Evolutionary conservation across 148 eudicot genomes (phyloP).

Genomic region (Euryodendron excelsum): DNA sequence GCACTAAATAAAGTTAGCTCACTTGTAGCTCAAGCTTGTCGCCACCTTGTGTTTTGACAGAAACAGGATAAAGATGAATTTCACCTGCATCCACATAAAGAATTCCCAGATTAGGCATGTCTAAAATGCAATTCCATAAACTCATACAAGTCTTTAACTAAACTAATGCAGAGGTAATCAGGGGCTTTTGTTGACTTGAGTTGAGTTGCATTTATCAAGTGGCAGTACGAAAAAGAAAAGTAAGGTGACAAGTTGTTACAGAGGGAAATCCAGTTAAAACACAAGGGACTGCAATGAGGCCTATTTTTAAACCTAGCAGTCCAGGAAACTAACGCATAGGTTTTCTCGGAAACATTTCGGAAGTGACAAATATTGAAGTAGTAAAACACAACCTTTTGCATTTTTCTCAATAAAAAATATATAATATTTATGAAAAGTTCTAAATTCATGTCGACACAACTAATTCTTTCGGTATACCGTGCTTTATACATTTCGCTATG

Average conservation of each 20-base stretch:
- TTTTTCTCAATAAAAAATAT: no score
- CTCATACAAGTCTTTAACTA: neutral
- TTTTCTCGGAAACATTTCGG: no score
- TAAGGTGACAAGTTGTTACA: neutral
- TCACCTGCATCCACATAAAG: conserved; percentile 49
- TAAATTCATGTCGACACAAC: no score
- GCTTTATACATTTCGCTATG: no score
- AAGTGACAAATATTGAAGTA: no score
- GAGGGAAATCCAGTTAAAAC: neutral
- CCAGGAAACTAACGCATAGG: no score
- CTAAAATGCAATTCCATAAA: conserved; percentile 5
- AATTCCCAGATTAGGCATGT: conserved; percentile 7
- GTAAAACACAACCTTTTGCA: no score
- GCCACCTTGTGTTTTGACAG: conserved; percentile 83
- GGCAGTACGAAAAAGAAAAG: neutral
- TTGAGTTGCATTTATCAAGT: neutral
- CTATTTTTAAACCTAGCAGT: neutral
- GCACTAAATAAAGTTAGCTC: conserved; percentile 22
- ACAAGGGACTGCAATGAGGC: neutral
- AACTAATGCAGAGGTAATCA: neutral
- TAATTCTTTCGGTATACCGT: no score
- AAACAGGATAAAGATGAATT: conserved; percentile 71
- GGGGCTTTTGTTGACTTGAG: neutral
- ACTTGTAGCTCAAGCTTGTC: conserved; percentile 92
- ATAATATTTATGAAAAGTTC: no score